A percentile compares a stretch with the other conserved stretches of the same genome.
phyloP scores from a whole-genome alignment of 1,139 yeast genomes.

The Saccharomyces uvarum region DNA sequence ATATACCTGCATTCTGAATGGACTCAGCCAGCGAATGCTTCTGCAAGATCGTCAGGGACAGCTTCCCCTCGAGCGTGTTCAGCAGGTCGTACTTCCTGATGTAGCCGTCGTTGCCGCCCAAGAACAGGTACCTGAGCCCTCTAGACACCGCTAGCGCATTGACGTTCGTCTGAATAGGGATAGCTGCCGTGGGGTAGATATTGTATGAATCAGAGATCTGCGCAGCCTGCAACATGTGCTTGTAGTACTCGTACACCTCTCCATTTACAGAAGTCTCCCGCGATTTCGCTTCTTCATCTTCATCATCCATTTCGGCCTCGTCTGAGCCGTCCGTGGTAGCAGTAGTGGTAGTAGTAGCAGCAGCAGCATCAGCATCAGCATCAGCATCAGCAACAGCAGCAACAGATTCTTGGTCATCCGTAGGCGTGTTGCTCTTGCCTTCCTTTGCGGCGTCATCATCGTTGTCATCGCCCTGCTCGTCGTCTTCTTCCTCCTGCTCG shows the following conservation, averaged over 20 bases:
- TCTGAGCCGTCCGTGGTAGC: constrained; percentile 22
- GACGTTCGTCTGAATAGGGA: constrained; percentile 62
- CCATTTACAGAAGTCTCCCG: constrained; percentile 10
- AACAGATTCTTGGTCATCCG: background rate
- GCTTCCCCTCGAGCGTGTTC: constrained; percentile 80
- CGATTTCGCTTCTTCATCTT: constrained; percentile 19
- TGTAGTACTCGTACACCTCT: constrained; percentile 33
- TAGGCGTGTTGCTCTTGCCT: constrained; percentile 4
- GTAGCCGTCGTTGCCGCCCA: constrained; percentile 96
- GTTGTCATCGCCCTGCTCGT: constrained; percentile 16
- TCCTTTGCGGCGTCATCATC: constrained; percentile 16
- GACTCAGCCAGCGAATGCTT: constrained; percentile 83
- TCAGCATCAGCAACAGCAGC: background rate
- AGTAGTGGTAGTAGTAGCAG: background rate
- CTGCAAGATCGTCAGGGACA: constrained; percentile 86
- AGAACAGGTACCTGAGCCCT: constrained; percentile 80
- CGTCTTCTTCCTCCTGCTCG: constrained; percentile 11
- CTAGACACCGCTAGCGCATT: constrained; percentile 72
- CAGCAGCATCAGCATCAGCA: background rate
- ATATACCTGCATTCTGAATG: constrained; percentile 73
- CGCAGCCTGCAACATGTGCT: constrained; percentile 39
- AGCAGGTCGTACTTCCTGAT: constrained; percentile 83
- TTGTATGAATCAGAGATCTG: constrained; percentile 45
- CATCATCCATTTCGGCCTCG: constrained; percentile 29
- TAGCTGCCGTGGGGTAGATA: constrained; percentile 61